Conservation (phyloP, 108 stramenopile species). For the Nitzschia palea region DNA sequence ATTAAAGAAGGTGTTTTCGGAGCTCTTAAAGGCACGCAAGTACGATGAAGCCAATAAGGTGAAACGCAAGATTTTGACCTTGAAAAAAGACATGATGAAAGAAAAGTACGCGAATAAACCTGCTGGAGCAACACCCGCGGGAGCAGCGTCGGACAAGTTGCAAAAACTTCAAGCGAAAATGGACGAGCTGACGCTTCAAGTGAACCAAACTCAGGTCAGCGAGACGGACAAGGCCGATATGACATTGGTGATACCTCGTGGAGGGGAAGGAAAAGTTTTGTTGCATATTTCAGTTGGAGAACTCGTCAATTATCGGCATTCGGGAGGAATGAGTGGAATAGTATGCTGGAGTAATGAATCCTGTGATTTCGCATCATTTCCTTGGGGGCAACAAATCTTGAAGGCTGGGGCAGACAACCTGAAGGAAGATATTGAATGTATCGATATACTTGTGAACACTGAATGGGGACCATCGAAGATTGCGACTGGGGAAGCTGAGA, state of each 20-base stretch:
- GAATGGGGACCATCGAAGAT: slow-evolving; percentile 31
- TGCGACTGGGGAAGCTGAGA: slow-evolving; percentile 26
- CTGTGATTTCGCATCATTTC: slow-evolving; percentile 18
- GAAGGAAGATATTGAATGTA: neutral
- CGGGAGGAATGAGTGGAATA: slow-evolving; percentile 11
- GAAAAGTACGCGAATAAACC: slow-evolving; percentile 24
- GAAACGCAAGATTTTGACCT: slow-evolving; percentile 26
- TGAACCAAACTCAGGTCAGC: neutral
- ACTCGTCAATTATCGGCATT: neutral
- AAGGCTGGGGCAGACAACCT: neutral
- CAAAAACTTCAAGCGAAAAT: slow-evolving; percentile 26
- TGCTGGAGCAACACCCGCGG: too few relatives aligned
- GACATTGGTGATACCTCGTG: slow-evolving; percentile 6
- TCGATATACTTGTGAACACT: neutral
- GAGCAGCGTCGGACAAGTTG: slow-evolving; percentile 4
- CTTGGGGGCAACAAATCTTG: slow-evolving; percentile 1
- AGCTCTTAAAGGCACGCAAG: slow-evolving; percentile 14
- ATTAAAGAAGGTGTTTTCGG: slow-evolving; percentile 22
- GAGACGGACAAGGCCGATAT: slow-evolving; percentile 1
- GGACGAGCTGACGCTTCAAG: slow-evolving; percentile 10
- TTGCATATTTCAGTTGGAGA: slow-evolving; percentile 13
- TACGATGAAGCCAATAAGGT: slow-evolving; percentile 36
- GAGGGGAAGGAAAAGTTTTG: neutral
- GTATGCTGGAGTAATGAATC: slow-evolving; percentile 31
- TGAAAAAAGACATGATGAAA: slow-evolving; percentile 31